Evolutionary conservation across 2,329 filamentous ascomycete genomes (phyloP), one percentile per base, ranked within the genome.

Genomic region (Akanthomyces muscarius): DNA sequence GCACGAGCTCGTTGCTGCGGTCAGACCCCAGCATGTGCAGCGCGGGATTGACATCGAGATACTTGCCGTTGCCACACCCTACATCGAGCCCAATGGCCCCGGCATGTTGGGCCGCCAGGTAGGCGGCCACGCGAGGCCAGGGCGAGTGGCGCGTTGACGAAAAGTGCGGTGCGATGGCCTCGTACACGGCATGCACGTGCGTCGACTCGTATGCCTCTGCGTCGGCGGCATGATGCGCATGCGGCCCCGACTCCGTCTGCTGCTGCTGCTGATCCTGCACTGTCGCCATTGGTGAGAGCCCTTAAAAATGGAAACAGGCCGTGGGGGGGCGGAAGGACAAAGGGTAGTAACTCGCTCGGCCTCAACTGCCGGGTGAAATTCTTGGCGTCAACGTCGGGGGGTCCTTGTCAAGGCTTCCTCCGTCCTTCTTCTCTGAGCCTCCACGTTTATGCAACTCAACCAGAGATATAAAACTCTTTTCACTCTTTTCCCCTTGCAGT

Each of bases 21-120:
- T 98, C 95, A 62, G 89, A 94, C 63, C 87, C 94, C 64, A 98
- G 74, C 61, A 97, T 89, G 77, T 90, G 92, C 55, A 97, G 78
- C 69, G 85, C 77, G 25, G 81, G 83, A 76, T 96, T 96, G 63
- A 96, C 89, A 65, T 84, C 80, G 65, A 98, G 80, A 74, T 98
- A 97, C 81, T 98, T 98, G 68, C 95, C 95, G 78, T 99, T 99
- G 64, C 95, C 95, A 77, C 95, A 98, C 65, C 95, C 95, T 63
- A 98, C 83, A 76, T 99, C 95, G 38, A 97, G 82, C 11, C 95
- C 95, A 62, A 98, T 77, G 56, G 90, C 84, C 30, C 93, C 94
- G 14, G 86, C 77, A 0, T 81, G 73, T 54, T 90, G 84, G 38
- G 80, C 78, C 56, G 81, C 78, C 42, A 98, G 83, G 74, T 97